Evolutionary conservation across 352 stramenopile species (phyloP), one percentile per base, ranked within the genome.

Genomic region (Detonula confervacea): DNA sequence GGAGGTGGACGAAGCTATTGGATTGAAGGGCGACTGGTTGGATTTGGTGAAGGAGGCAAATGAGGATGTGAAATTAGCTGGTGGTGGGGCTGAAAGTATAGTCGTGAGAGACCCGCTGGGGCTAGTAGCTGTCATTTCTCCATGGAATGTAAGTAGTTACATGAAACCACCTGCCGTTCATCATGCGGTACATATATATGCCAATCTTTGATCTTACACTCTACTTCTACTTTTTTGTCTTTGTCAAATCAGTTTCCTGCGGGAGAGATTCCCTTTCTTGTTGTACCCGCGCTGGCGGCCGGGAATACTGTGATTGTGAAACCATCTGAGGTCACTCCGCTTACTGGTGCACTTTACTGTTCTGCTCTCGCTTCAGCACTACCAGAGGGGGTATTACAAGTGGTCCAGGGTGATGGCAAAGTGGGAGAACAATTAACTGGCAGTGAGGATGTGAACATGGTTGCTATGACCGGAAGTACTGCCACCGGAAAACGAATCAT

Each of bases 181-280:
- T n/a, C n/a, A n/a, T n/a, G n/a, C n/a, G n/a, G n/a, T n/a, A n/a
- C n/a, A n/a, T n/a, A n/a, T n/a, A n/a, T n/a, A n/a, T n/a, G n/a
- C n/a, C n/a, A n/a, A n/a, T n/a, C n/a, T n/a, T n/a, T n/a, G n/a
- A n/a, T n/a, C n/a, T n/a, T n/a, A n/a, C n/a, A n/a, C n/a, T n/a
- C n/a, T n/a, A n/a, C n/a, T n/a, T n/a, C n/a, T n/a, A n/a, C n/a
- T n/a, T n/a, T n/a, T n/a, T n/a, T n/a, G n/a, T n/a, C n/a, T n/a
- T n/a, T n/a, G n/a, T n/a, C n/a, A n/a, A n/a, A n/a, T n/a, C n/a
- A n/a, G n/a, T 99, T 99, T 80, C 97, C 97, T 4, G 83, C 97
- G 42, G 97, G 96, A 1, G 99, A 99, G 97, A 97, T 99, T 70
- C 98, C 97, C 27, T 91, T 97, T 16, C 99, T 99, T 84, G 89